Percentiles rank a stretch among this genome's conserved stretches.
These are phyloP conservation scores for Penicillium sp. DNA, from an alignment of 2,329 filamentous ascomycete genomes.

Conservation along the genomic window DNA sequence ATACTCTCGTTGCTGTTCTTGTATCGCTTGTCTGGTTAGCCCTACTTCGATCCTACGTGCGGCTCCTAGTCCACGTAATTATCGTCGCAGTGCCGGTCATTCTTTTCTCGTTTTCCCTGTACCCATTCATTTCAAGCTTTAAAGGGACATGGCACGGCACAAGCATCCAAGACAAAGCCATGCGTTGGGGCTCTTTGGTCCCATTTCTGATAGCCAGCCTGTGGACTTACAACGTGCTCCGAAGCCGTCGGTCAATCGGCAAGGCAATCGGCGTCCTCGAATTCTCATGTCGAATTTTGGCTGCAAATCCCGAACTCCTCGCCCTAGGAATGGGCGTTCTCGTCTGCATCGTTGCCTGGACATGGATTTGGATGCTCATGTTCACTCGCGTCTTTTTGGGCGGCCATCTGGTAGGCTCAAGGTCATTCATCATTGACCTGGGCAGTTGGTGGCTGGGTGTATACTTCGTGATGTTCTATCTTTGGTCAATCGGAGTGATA, in stretches of 20 bases:
- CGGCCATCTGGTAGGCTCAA: constrained; percentile 70
- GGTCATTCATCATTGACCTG: constrained; percentile 78
- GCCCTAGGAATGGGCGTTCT: constrained; percentile 81
- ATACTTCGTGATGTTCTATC: constrained; percentile 90
- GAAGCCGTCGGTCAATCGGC: constrained; percentile 77
- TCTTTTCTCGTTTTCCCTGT: constrained; percentile 85
- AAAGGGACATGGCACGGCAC: constrained; percentile 74
- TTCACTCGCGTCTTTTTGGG: constrained; percentile 93
- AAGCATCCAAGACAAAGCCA: constrained; percentile 81
- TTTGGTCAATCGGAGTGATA: constrained; percentile 90
- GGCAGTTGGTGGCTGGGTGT: constrained; percentile 95
- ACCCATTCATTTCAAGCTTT: constrained; percentile 88
- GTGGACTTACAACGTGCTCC: constrained; percentile 84
- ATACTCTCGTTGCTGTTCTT: constrained; percentile 86
- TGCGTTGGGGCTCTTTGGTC: constrained; percentile 83
- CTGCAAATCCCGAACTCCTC: constrained; percentile 81
- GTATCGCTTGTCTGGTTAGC: constrained; percentile 92
- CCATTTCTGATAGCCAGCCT: constrained; percentile 73
- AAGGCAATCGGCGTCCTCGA: constrained; percentile 88
- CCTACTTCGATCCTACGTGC: constrained; percentile 82
- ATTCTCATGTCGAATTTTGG: constrained; percentile 85
- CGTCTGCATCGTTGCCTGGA: constrained; percentile 78
- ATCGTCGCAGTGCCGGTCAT: constrained; percentile 84
- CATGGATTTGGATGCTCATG: constrained; percentile 96
- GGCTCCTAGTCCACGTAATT: constrained; percentile 79